Conservation (phyloP, 352 stramenopile genomes). For the Phytophthora podocarpi region DNA sequence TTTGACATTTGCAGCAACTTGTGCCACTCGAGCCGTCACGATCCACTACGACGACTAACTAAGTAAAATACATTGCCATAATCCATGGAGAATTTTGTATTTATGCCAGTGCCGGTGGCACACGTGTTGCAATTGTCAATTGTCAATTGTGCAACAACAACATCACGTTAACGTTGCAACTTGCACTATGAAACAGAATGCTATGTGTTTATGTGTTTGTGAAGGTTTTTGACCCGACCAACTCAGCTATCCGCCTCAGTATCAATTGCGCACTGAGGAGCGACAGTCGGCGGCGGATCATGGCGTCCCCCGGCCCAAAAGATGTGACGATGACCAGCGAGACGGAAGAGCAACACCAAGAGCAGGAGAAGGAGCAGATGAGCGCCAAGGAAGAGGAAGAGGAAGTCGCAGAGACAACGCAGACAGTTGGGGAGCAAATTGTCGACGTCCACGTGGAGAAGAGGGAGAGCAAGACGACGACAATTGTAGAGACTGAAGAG, state of each 20-base stretch:
- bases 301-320: conserved; percentile 16
- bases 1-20: conserved; percentile 28
- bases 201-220: neutral
- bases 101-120: neutral
- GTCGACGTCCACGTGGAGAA: neutral
- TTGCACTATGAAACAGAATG: conserved; percentile 10
- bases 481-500: neutral
- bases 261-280: conserved; percentile 6
- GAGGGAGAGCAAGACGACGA: neutral
- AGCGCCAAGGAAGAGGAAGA: neutral
- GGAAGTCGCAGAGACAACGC: neutral
- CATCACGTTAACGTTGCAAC: conserved; percentile 7
- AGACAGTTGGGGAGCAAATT: neutral
- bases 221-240: neutral
- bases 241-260: conserved; percentile 5
- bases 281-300: conserved; percentile 2
- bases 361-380: neutral
- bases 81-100: no score
- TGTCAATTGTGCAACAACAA: neutral
- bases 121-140: neutral
- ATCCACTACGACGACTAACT: conserved; percentile 36
- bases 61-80: neutral
- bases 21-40: conserved; percentile 22
- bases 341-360: neutral
- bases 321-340: conserved; percentile 2